Base-by-base conservation (phyloP, 768 basidiomycete species). In the Tremella fuciformis region DNA sequence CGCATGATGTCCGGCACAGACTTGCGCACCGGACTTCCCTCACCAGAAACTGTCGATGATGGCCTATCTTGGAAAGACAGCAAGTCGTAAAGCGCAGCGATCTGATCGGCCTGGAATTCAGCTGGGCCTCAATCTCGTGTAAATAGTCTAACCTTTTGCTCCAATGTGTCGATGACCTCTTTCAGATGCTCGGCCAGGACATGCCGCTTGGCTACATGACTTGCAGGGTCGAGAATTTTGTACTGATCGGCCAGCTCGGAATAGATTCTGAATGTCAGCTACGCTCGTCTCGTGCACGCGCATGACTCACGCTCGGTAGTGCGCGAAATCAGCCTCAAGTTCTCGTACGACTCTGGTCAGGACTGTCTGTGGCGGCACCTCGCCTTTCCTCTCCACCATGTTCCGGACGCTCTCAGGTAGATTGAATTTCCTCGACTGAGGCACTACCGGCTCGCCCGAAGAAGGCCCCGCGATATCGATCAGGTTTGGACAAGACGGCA, bases 241-340 rank as follows among this genome's bases (percentile, higher is more conserved):
- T 98, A 99, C 78, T 94, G 88, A 57, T 96, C 91, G 1, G 93
- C 87, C 21, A 98, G 81, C 70, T 91, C 89, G 53, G 86, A 78
- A 66, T 97, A 99, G 49, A 96, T 85, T 65, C 94, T 98, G 69
- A 18, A 52, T 37, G 34, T n/a, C 13, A 34, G 46, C 51, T 15
- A 41, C 15, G 3, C 9, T 6, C 44, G 18, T 11, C n/a, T 24
- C 0, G 8, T 16, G 2, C 0, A 41, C 22, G 38, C 16, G 37
- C 29, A 7, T 18, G 21, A 79, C 85, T 25, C 64, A 97, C 96
- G 87, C 85, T 78, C 91, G 96, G 76, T 93, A 94, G 78, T 91
- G 90, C 37, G 84, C 84, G 70, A 97, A 98, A 72, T 99, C 94
- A 60, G 91, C 91, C 73, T 98, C 94, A 8, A 99, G 80, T 76